Conservation (phyloP, 257 asterid genomes). For the Nicotiana knightiana region DNA sequence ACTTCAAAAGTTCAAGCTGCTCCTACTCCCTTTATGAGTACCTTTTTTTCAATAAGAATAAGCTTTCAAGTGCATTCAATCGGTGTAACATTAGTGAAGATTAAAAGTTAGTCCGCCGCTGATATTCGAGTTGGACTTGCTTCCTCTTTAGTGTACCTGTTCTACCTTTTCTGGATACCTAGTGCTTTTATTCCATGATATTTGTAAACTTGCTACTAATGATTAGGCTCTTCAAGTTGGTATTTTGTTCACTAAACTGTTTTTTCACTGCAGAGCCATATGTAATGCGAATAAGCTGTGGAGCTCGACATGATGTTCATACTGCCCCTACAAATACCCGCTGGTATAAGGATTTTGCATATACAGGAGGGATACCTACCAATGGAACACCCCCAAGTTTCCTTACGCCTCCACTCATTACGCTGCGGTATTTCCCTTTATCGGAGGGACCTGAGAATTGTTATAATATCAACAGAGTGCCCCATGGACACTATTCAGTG, state of each 20-base stretch:
- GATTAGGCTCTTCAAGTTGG: background rate
- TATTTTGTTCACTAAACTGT: background rate
- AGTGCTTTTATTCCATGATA: background rate
- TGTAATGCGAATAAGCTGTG: constrained; percentile 90
- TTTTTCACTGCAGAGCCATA: constrained; percentile 58
- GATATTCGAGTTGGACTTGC: background rate
- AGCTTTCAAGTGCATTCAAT: background rate
- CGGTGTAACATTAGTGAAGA: background rate
- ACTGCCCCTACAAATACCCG: constrained; percentile 65
- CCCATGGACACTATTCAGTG: constrained; percentile 74
- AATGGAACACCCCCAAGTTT: constrained; percentile 71
- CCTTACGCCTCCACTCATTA: constrained; percentile 58
- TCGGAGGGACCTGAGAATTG: constrained; percentile 95
- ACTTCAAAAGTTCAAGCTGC: background rate
- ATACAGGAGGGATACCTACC: constrained; percentile 86
- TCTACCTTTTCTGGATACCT: background rate
- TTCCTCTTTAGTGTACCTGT: background rate
- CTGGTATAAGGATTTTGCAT: constrained; percentile 89
- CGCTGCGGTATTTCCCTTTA: constrained; percentile 76
- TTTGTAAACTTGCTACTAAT: background rate
- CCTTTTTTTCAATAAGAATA: background rate
- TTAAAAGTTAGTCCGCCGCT: background rate
- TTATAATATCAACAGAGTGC: constrained; percentile 78
- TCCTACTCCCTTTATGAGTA: background rate
- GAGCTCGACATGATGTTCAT: constrained; percentile 71